Base-by-base conservation (phyloP, 2,329 filamentous ascomycete genomes). In the Aspergillus japonicus region DNA sequence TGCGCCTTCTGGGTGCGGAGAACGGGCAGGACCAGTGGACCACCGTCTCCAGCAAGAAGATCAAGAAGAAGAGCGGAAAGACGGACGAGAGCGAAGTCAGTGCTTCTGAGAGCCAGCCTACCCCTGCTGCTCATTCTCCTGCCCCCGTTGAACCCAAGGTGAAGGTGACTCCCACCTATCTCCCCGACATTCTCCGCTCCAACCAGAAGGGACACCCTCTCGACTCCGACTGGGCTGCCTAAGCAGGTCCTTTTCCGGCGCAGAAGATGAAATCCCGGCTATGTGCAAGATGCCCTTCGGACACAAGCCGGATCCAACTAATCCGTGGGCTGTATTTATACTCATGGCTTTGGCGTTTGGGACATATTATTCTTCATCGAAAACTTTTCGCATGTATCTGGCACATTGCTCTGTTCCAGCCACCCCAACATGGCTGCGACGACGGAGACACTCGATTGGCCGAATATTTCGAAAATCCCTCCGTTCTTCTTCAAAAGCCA, bases 41-140 rank as follows among this genome's bases (percentile, higher is more conserved):
- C 64, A 85, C 84, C 10, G 85, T 88, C 24, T 77, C 82, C 33
- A 84, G 78, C 69, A 87, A 87, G 78, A 81, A 83, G 72, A 81
- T 81, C 71, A 83, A 81, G 71, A 82, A 81, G 73, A 77, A 74
- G 64, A 69, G 71, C 19, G 73, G 71, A 60, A 77, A 75, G 60
- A 66, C 69, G 39, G 75, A 77, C 21, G 78, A 80, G 53, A 80
- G 78, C 53, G 82, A 83, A 62, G 70, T 72, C 54, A 80, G 77
- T 63, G 72, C 69, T 29, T 71, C 75, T 5, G 74, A 78, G 62
- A 69, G 58, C 62, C 71, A 71, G 63, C 64, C 70, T 19, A 54
- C 66, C 19, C 60, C 69, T 16, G 62, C 54, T 14, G 58, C 56
- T 39, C 50, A 60, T 23, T 63, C 65, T 39, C 66, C 70, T 29